Base-by-base conservation (phyloP, 495 filamentous ascomycete genomes). In the Cudoniella acicularis region DNA sequence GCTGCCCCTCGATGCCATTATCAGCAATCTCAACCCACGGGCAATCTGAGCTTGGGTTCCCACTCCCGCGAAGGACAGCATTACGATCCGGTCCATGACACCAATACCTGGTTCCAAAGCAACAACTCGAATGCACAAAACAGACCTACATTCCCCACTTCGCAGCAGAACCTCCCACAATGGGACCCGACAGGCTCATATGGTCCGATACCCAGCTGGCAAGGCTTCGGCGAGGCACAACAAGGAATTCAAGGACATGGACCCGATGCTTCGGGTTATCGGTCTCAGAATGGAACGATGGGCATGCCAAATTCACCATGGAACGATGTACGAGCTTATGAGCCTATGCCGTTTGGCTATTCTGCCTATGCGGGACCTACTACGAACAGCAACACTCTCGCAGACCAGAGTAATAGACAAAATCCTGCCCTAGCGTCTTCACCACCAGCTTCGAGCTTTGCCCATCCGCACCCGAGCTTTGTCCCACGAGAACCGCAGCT, bases 61-160 rank as follows among this genome's bases (percentile, higher is more conserved):
- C 60, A 56, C 22, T 16, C 50, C 43, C 59, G 59, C 2, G 59
- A 65, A 24, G 47, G 47, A n/a, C 58, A 60, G 17, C 60, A 50
- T 17, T 66, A 66, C 46, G 60, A 66, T 36, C 64, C 64, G 1
- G 60, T 66, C n/a, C 57, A 66, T 40, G 57, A 63, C 26, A 52
- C 64, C 3, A 41, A 49, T 27, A 16, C 43, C 1, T 66, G 57
- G 60, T 57, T 57, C 41, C 52, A 60, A 22, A 3, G 26, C 18
- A 50, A 55, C 21, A 56, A 46, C 20, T 17, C 47, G 9, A 36
- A 1, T 24, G 0, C 45, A 17, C 47, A 27, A 20, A 57, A 43
- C 43, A 52, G 51, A 16, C 42, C 48, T n/a, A 21, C 24, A 17
- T 61, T 52, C 51, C n/a, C n/a, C n/a, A 48, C 36, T 10, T 16